Conservation (phyloP, 2,329 filamentous ascomycete species). For the Tothia fuscella region DNA sequence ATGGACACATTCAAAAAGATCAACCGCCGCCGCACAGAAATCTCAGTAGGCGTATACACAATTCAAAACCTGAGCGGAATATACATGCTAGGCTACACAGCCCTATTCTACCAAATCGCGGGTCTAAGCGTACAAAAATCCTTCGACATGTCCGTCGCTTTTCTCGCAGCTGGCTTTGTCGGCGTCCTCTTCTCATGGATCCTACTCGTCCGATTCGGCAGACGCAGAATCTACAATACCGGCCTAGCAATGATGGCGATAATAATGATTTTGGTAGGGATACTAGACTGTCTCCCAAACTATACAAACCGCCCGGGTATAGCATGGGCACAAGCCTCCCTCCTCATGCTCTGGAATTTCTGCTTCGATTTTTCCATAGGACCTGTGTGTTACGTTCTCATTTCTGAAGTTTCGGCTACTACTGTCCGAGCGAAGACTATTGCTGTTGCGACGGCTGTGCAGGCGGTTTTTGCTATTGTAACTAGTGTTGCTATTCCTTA, state of each 20-base stretch:
- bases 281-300: constrained; percentile 3
- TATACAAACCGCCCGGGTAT: constrained; percentile 32
- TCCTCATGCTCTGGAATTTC: constrained; percentile 56
- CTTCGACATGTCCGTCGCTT: constrained; percentile 40
- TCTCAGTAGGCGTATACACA: constrained; percentile 43
- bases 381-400: constrained; percentile 80
- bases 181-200: constrained; percentile 75
- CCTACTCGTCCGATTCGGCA: constrained; percentile 63
- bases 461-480: constrained; percentile 70
- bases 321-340: constrained; percentile 34
- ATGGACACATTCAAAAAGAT: constrained; percentile 73
- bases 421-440: constrained; percentile 86
- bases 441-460: constrained; percentile 66
- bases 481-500: constrained; percentile 76
- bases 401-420: constrained; percentile 71
- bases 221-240: constrained; percentile 62
- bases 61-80: constrained; percentile 38
- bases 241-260: constrained; percentile 49
- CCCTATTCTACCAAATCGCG: constrained; percentile 38
- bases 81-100: constrained; percentile 35
- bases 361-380: constrained; percentile 81
- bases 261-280: constrained; percentile 65
- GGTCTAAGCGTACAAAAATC: constrained; percentile 31
- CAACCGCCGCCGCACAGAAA: constrained; percentile 67
- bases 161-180: constrained; percentile 58